Evolutionary conservation across 495 filamentous ascomycete genomes (phyloP), one percentile per base, ranked within the genome.

Genomic region (Penicillium goetzii): DNA sequence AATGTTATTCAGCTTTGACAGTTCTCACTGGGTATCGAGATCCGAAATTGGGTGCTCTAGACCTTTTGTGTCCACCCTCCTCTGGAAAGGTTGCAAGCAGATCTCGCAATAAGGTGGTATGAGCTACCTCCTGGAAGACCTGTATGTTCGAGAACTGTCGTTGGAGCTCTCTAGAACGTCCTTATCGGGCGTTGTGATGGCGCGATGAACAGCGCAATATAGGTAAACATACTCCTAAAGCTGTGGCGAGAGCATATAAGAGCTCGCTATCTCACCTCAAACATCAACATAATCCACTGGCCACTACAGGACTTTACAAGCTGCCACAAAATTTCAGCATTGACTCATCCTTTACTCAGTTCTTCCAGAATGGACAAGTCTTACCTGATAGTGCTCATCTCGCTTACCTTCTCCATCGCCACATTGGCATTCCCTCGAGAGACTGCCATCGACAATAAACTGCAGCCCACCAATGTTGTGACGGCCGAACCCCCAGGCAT

Each of bases 361-460:
- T 51, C 12, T n/a, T 30, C 25, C 47, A 63, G 1, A 21, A 68
- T 71, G 68, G 28, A 23, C 7, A 26, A 14, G 4, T 7, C 3
- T 38, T 54, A 12, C 43, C 15, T 38, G 10, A 17, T 34, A 49
- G 23, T 47, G 2, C 43, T 56, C 19, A 7, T 63, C 28, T 55
- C 12, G 0, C 41, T 59, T 21, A 4, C 32, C 33, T 32, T 61
- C 12, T 8, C 58, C 11, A 43, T 49, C 1, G 19, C 43, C 45
- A 51, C 50, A n/a, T 61, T 55, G 26, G 62, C 65, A 6, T 58
- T 62, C 26, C 70, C 69, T 14, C 62, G 43, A 25, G 56, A 65
- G 28, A 68, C 66, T 0, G 34, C 21, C 9, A 34, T 47, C n/a
- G 12, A 4, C 1, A 32, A 38, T 1, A 30, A 9, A 32, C 9